A percentile compares a stretch with the other conserved stretches of the same genome.
Evolutionary conservation across 2,329 filamentous ascomycete genomes (phyloP).

Genomic region (Nemania diffusa): DNA sequence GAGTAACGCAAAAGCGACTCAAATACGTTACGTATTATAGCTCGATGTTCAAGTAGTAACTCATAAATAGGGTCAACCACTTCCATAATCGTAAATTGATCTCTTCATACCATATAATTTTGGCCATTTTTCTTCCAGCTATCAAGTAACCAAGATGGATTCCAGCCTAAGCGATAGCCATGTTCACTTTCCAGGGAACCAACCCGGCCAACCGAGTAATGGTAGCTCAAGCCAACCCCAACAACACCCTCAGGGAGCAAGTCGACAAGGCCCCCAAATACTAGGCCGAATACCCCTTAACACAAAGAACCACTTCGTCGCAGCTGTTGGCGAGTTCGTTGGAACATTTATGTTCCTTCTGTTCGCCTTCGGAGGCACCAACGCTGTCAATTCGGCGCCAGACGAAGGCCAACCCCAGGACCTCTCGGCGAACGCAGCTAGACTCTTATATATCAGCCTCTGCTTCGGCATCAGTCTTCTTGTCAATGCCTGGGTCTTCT

Average conservation of each 20-base stretch:
- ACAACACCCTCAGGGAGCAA: too few species aligned
- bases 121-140: neutral
- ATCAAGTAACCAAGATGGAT: slow-evolving; percentile 1
- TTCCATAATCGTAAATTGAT: neutral
- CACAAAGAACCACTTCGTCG: slow-evolving; percentile 46
- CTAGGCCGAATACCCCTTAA: slow-evolving; percentile 42
- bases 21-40: neutral
- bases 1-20: neutral
- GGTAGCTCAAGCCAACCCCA: neutral
- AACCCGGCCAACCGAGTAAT: neutral
- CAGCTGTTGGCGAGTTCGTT: slow-evolving; percentile 47
- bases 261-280: slow-evolving; percentile 18
- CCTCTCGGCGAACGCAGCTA: slow-evolving; percentile 39
- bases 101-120: neutral
- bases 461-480: slow-evolving; percentile 53
- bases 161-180: neutral
- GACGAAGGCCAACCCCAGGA: slow-evolving; percentile 34
- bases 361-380: slow-evolving; percentile 50
- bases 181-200: slow-evolving; percentile 15
- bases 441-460: slow-evolving; percentile 51
- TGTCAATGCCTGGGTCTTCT: slow-evolving; percentile 59
- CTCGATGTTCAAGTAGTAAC: too few species aligned
- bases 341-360: slow-evolving; percentile 51
- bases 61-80: too few species aligned
- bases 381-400: slow-evolving; percentile 46